phyloP scores from a whole-genome alignment of 2,329 filamentous ascomycete species.

The Cercospora janseana region DNA sequence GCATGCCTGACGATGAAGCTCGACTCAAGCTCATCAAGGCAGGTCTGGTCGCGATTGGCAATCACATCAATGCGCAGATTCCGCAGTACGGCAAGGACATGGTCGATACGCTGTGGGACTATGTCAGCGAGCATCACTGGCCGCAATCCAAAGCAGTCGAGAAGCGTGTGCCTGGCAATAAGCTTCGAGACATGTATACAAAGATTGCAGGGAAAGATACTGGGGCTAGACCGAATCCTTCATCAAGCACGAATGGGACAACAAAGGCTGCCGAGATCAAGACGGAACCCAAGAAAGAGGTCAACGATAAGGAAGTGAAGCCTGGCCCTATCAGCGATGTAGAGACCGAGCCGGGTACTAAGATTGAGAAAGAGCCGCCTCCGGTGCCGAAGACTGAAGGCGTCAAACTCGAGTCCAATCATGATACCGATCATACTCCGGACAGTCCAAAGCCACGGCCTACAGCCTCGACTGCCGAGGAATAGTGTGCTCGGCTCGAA shows the following conservation, averaged over 20 bases:
- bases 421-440: neutral
- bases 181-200: constrained; percentile 40
- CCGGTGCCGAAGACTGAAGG: neutral
- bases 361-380: constrained; percentile 3
- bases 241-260: constrained; percentile 17
- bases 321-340: neutral
- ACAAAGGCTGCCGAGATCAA: neutral
- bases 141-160: constrained; percentile 37
- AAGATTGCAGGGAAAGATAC: constrained; percentile 37
- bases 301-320: neutral
- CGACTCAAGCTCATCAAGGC: constrained; percentile 61
- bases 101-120: constrained; percentile 39
- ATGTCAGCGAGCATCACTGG: constrained; percentile 38
- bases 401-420: neutral
- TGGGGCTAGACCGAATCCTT: constrained; percentile 21
- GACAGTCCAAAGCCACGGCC: neutral
- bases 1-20: constrained; percentile 61
- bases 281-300: neutral
- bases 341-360: neutral
- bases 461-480: neutral
- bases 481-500: neutral
- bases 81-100: constrained; percentile 28
- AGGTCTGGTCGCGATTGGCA: constrained; percentile 61
- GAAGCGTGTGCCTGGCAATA: constrained; percentile 38
- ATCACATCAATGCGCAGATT: constrained; percentile 56